Evolutionary conservation across 345 rosid species (phyloP).

Genomic region (Brassica nigra): DNA sequence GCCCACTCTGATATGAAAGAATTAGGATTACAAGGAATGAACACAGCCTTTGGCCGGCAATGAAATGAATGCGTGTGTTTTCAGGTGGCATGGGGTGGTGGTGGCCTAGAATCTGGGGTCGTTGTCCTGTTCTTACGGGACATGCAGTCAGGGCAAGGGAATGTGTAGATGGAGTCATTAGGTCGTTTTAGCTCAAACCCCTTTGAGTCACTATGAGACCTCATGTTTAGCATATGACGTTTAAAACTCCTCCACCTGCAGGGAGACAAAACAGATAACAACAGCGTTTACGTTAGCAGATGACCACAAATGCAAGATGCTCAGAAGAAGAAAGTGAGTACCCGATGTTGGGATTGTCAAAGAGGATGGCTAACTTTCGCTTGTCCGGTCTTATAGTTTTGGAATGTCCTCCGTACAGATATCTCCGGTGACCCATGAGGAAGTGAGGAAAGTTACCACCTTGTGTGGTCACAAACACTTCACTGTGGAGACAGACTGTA

Average conservation of each 20-base stretch:
- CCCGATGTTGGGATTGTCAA: slow-evolving; percentile 92
- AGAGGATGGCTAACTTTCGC: slow-evolving; percentile 86
- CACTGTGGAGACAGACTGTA: slow-evolving; percentile 99
- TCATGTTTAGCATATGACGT: slow-evolving; percentile 86
- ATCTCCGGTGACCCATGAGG: slow-evolving; percentile 96
- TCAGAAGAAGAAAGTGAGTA: slow-evolving; percentile 38
- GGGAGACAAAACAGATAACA: background rate
- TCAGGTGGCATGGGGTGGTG: slow-evolving; percentile 37
- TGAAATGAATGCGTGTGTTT: background rate
- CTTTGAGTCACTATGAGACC: slow-evolving; percentile 89
- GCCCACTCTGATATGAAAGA: slow-evolving; percentile 50
- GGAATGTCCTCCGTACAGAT: slow-evolving; percentile 87
- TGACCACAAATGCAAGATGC: background rate
- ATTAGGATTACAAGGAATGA: slow-evolving; percentile 40
- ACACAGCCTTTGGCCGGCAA: slow-evolving; percentile 28
- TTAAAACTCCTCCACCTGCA: slow-evolving; percentile 92
- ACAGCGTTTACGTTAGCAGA: background rate
- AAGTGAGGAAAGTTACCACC: slow-evolving; percentile 99
- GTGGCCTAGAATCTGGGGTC: slow-evolving; percentile 51
- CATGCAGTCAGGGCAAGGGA: slow-evolving; percentile 99
- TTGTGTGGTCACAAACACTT: slow-evolving; percentile 98
- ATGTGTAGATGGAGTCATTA: slow-evolving; percentile 79
- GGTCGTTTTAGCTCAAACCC: slow-evolving; percentile 92
- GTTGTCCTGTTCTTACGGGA: slow-evolving; percentile 65
- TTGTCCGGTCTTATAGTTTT: slow-evolving; percentile 97